Base-by-base conservation (phyloP, 352 stramenopile species). In the Pilasporangium apinafurcum region DNA sequence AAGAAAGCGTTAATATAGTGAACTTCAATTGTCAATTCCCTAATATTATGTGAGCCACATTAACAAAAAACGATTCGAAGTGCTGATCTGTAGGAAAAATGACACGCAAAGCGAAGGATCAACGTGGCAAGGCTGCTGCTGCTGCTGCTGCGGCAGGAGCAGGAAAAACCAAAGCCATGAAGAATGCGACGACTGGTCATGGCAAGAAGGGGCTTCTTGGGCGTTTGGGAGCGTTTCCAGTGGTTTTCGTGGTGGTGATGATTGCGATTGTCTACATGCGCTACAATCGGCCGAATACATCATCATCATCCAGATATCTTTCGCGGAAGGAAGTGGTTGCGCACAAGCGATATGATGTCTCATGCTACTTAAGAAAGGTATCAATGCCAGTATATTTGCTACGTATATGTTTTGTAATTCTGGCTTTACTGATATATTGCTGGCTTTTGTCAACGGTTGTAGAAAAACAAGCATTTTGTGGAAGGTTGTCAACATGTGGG, bases 401-500 rank as follows among this genome's bases (percentile, higher is more conserved):
- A 25, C 25, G 38, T 6, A 25, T 8, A n/a, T 13, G 27, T 14
- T 50, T 12, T 3, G 17, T 17, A 24, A 4, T 35, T 10, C 8
- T 37, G 40, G 25, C 4, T 44, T 21, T 14, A n/a, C 13, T 24
- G 3, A 21, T 17, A 42, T 43, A 32, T 47, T 27, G 34, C 8
- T 34, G 5, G 17, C 33, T 16, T 18, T 8, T 22, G 6, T 22
- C 9, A 14, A 1, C 41, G 37, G 9, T 13, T 51, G 47, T 40
- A 77, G 45, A 70, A 65, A 66, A 57, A 44, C 30, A 53, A 59
- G 14, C 45, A 48, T 8, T 83, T 82, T 31, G 68, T 92, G 8
- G 51, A 65, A 1, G 80, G 80, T 4, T 92, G 80, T 57, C 73
- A 90, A 58, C 68, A 72, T 34, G 24, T 64, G 16, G 70, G 74